These are phyloP conservation scores for Eucalyptus grandis DNA, from an alignment of 345 rosid genomes.

Conservation along the genomic window DNA sequence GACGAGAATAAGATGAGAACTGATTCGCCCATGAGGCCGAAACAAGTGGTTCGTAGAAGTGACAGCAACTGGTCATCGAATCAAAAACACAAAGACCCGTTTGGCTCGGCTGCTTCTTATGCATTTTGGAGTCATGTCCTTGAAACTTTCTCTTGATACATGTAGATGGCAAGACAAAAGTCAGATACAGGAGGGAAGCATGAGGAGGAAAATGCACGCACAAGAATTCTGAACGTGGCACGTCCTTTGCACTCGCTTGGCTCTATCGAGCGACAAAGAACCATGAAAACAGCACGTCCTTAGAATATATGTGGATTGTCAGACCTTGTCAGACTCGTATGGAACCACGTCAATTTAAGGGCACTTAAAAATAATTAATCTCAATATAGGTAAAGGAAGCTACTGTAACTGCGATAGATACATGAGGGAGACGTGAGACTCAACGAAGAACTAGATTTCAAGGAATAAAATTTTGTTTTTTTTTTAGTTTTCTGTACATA, in stretches of 20 bases:
- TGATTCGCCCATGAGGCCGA: neutral
- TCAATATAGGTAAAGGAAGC: too few species aligned
- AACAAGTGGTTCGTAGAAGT: neutral
- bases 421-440: too few species aligned
- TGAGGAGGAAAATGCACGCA: neutral
- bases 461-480: too few species aligned
- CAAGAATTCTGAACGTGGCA: neutral
- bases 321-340: neutral
- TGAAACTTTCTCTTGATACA: neutral
- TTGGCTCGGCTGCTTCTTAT: neutral
- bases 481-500: too few species aligned
- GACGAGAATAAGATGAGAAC: neutral
- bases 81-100: neutral
- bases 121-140: neutral
- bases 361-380: too few species aligned
- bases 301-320: neutral
- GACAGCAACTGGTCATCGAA: neutral
- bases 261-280: neutral
- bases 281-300: neutral
- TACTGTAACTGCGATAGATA: too few species aligned
- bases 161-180: neutral
- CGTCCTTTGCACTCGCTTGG: neutral
- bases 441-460: too few species aligned
- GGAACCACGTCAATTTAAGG: neutral
- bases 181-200: neutral